phyloP scores from a whole-genome alignment of 176 grass and related monocot species.

The Ananas comosus region DNA sequence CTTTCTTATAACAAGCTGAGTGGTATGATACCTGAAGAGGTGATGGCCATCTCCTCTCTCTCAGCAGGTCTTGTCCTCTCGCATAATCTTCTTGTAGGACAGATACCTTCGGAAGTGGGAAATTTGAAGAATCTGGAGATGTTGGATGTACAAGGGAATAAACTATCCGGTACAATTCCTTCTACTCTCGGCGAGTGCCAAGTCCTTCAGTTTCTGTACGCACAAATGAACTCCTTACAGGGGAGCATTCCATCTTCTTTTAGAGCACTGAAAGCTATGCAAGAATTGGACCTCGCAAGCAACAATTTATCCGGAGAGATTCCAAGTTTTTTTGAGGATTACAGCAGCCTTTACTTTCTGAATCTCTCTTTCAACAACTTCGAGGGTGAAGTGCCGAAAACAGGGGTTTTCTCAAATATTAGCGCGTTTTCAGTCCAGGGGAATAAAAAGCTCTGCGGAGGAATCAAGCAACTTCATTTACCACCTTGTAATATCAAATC shows the following conservation, averaged over 20 bases:
- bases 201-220: background rate
- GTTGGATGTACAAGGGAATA: conserved; percentile 1
- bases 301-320: conserved; percentile 17
- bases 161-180: conserved; percentile 1
- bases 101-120: conserved; percentile 2
- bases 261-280: background rate
- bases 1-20: conserved; percentile 6
- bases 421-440: conserved; percentile 3
- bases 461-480: conserved; percentile 14
- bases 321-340: background rate
- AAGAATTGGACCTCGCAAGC: conserved; percentile 13
- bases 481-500: conserved; percentile 15
- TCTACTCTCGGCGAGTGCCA: background rate
- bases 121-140: background rate
- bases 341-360: background rate
- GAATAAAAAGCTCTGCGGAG: conserved; percentile 27
- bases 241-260: conserved; percentile 3
- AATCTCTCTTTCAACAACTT: conserved; percentile 31
- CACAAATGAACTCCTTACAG: background rate
- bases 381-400: conserved; percentile 22
- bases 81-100: background rate
- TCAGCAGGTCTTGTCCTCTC: background rate
- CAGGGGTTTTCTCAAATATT: conserved; percentile 13
- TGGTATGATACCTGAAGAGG: conserved; percentile 6
- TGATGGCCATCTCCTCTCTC: background rate